These are phyloP conservation scores for Metarhizium sp. DNA, from an alignment of 2,329 filamentous ascomycete species.

Conservation along the genomic window DNA sequence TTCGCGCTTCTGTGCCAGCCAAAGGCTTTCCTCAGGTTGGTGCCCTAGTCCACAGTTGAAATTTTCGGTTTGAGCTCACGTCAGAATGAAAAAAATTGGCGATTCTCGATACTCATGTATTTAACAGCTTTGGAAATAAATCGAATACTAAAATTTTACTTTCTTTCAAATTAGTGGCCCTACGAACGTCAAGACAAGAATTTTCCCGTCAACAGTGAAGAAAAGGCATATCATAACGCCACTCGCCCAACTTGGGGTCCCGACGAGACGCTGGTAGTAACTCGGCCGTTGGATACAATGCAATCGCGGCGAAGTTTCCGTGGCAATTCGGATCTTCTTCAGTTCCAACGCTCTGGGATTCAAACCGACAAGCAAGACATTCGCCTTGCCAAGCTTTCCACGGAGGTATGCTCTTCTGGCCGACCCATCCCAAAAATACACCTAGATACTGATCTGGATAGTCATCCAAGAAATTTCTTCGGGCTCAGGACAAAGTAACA, in stretches of 20 bases:
- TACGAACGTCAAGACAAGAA: constrained; percentile 72
- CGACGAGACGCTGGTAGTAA: constrained; percentile 61
- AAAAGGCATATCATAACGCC: constrained; percentile 61
- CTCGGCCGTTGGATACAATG: constrained; percentile 28
- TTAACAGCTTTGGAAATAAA: constrained; percentile 19
- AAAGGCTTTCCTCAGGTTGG: constrained; percentile 84
- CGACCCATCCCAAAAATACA: neutral
- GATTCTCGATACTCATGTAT: neutral
- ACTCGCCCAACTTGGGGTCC: constrained; percentile 75
- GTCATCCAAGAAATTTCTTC: constrained; percentile 46
- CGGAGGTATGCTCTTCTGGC: constrained; percentile 31
- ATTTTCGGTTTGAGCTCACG: constrained; percentile 15
- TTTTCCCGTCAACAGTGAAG: constrained; percentile 51
- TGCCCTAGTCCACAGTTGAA: constrained; percentile 32
- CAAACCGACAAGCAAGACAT: constrained; percentile 56
- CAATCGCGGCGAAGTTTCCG: constrained; percentile 20
- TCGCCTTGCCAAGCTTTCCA: constrained; percentile 53
- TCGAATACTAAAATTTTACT: constrained; percentile 24
- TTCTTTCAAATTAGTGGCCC: constrained; percentile 59
- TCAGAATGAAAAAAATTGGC: constrained; percentile 12
- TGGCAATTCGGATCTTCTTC: constrained; percentile 20
- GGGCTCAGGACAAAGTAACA: constrained; percentile 45
- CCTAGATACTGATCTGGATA: constrained; percentile 16
- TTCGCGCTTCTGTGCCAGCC: constrained; percentile 39
- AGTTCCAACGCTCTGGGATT: constrained; percentile 34